Evolutionary conservation across 139 green algal species (phyloP).

Genomic region (Edaphochlamys debaryana): DNA sequence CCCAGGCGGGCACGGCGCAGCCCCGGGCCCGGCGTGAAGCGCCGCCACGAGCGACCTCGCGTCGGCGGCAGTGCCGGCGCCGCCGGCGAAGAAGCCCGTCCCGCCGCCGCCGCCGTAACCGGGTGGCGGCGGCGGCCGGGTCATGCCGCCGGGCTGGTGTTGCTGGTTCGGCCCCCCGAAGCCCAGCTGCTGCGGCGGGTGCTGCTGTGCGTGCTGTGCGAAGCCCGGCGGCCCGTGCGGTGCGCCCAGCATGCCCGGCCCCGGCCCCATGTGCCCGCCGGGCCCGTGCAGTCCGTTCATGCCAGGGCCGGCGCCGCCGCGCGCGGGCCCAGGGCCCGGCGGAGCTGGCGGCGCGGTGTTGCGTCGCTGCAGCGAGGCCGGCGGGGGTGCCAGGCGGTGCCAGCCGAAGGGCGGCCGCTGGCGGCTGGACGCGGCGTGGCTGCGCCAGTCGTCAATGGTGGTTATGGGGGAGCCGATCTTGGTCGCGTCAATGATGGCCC

Average conservation of each 20-base stretch:
- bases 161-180: background rate
- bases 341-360: background rate
- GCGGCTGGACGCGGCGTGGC: background rate
- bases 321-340: background rate
- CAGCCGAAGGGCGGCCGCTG: background rate
- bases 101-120: background rate
- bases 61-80: background rate
- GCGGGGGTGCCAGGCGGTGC: background rate
- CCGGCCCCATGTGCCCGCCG: too few relatives aligned
- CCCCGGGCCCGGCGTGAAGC: background rate
- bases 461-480: conserved; percentile 16
- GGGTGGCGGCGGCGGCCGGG: background rate
- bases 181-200: background rate
- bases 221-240: background rate
- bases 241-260: too few relatives aligned
- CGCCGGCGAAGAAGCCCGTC: background rate
- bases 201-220: background rate
- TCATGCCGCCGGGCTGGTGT: background rate
- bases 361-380: background rate
- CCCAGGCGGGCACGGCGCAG: background rate
- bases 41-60: background rate
- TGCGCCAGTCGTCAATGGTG: conserved; percentile 20
- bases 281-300: too few relatives aligned
- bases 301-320: background rate
- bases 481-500: background rate